These are phyloP conservation scores for Ophiocordyceps camponoti-rufipedis DNA, from an alignment of 2,329 filamentous ascomycete genomes.

Conservation along the genomic window DNA sequence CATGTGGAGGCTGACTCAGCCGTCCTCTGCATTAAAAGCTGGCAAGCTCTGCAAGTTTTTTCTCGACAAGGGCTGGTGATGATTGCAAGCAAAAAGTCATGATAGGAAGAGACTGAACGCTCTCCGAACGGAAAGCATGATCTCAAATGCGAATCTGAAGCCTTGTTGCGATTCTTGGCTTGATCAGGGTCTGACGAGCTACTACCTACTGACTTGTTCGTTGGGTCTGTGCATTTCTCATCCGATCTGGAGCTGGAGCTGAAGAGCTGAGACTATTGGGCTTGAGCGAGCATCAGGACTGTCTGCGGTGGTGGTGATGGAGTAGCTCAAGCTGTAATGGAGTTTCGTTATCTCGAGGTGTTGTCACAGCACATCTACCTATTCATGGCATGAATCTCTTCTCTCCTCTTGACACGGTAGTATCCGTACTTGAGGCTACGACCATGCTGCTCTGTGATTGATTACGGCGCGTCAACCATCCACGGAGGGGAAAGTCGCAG, in stretches of 20 bases:
- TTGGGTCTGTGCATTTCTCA: too few relatives aligned
- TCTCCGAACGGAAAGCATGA: constrained; percentile 34
- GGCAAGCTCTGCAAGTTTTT: not conserved
- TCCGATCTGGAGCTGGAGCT: too few relatives aligned
- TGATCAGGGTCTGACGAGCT: not conserved
- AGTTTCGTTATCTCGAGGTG: too few relatives aligned
- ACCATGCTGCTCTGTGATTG: not conserved
- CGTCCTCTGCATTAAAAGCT: not conserved
- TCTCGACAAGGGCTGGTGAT: constrained; percentile 34
- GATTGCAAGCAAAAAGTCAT: constrained; percentile 34
- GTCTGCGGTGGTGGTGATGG: too few relatives aligned
- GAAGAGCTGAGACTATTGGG: too few relatives aligned
- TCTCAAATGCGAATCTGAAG: constrained; percentile 48
- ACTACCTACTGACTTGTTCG: too few relatives aligned
- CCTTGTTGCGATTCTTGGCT: constrained; percentile 8
- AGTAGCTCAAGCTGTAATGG: too few relatives aligned
- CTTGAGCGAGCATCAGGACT: too few relatives aligned
- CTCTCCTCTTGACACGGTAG: too few relatives aligned
- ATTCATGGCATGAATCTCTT: too few relatives aligned
- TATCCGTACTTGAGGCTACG: too few relatives aligned
- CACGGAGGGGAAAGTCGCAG: not conserved
- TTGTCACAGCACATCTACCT: too few relatives aligned
- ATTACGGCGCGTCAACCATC: not conserved
- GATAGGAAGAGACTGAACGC: constrained; percentile 55
- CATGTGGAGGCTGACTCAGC: not conserved